A percentile compares a stretch with the other conserved stretches of the same genome.
Evolutionary conservation across 192 early-diverging fungal genomes (phyloP).

Genomic region (Globomyces pollinis-pini): DNA sequence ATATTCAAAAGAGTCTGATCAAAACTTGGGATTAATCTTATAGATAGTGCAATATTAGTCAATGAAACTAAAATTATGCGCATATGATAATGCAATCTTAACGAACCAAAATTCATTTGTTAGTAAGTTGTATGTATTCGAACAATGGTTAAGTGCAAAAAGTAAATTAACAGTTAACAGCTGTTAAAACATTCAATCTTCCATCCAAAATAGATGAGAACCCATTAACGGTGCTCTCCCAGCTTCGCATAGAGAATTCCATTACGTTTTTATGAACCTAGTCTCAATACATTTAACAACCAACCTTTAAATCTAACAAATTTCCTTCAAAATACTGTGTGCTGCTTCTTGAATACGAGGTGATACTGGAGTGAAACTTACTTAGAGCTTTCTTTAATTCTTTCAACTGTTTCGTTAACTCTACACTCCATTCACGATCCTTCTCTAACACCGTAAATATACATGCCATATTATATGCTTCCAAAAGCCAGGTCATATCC

Average conservation of each 20-base stretch:
- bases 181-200: not conserved
- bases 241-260: not conserved
- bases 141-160: too few relatives aligned
- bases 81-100: too few relatives aligned
- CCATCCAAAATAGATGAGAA: constrained; percentile 1
- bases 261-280: too few relatives aligned
- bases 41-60: too few relatives aligned
- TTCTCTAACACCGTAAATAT: constrained; percentile 7
- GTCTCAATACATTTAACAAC: too few relatives aligned
- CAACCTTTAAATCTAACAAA: too few relatives aligned
- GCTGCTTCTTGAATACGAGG: not conserved
- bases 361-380: not conserved
- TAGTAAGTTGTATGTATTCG: too few relatives aligned
- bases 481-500: not conserved
- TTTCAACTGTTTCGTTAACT: constrained; percentile 1
- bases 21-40: too few relatives aligned
- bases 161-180: not conserved
- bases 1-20: too few relatives aligned
- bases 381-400: not conserved
- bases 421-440: not conserved
- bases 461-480: constrained; percentile 4
- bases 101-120: too few relatives aligned
- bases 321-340: not conserved
- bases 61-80: too few relatives aligned
- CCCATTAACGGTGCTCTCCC: not conserved